phyloP scores from a whole-genome alignment of 768 basidiomycete species.

The Kwoniella shandongensis region DNA sequence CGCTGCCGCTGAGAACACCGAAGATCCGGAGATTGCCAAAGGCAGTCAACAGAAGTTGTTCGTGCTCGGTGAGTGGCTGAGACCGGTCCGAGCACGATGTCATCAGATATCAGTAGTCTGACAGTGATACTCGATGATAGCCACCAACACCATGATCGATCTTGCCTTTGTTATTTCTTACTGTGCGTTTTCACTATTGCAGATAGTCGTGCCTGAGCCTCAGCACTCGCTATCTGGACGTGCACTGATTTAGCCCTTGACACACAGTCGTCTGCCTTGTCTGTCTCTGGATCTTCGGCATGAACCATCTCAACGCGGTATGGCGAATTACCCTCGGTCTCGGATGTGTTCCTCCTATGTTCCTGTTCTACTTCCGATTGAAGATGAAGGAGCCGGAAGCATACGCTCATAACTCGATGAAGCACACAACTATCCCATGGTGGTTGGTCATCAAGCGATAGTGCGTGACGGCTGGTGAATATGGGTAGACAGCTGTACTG shows the following conservation, averaged over 20 bases:
- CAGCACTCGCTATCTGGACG: too few relatives aligned
- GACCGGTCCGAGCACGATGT: too few relatives aligned
- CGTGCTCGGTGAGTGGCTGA: slow-evolving; percentile 53
- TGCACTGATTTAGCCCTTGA: too few relatives aligned
- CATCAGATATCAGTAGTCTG: background rate
- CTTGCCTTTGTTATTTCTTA: slow-evolving; percentile 61
- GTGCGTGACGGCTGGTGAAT: slow-evolving; percentile 6
- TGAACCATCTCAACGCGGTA: slow-evolving; percentile 75
- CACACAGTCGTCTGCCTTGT: slow-evolving; percentile 58
- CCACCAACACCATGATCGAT: slow-evolving; percentile 88
- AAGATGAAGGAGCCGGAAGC: slow-evolving; percentile 72
- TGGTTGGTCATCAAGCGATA: slow-evolving; percentile 74
- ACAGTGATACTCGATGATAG: slow-evolving; percentile 53
- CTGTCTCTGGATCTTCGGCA: slow-evolving; percentile 83
- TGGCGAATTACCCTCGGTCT: slow-evolving; percentile 86
- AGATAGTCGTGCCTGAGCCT: too few relatives aligned
- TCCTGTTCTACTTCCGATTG: slow-evolving; percentile 83
- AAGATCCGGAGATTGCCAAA: slow-evolving; percentile 71
- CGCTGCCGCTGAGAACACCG: slow-evolving; percentile 73
- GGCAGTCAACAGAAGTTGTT: slow-evolving; percentile 83
- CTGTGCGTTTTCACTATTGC: slow-evolving; percentile 9
- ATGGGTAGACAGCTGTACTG: background rate
- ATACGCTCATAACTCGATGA: slow-evolving; percentile 78
- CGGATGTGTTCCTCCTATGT: slow-evolving; percentile 73
- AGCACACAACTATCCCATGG: slow-evolving; percentile 67